Evolutionary conservation across 129 eudicot species (phyloP).

Genomic region (Ambrosia artemisiifolia): DNA sequence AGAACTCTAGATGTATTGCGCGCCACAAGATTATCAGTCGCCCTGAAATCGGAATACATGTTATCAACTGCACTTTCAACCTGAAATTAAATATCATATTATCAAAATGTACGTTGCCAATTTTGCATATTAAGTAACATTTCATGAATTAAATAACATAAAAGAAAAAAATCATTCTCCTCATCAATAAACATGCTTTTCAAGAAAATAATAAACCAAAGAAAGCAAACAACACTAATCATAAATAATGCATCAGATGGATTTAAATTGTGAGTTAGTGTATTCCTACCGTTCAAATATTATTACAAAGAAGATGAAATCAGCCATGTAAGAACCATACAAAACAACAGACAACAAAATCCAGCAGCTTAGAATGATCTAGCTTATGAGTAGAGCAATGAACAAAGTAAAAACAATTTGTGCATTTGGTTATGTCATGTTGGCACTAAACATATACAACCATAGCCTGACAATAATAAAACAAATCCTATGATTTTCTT

Average conservation of each 20-base stretch:
- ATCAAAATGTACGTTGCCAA: background rate
- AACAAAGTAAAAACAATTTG: background rate
- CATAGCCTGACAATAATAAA: conserved; percentile 12
- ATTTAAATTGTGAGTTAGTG: no score
- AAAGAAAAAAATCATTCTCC: background rate
- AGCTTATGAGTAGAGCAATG: no score
- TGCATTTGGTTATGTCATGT: background rate
- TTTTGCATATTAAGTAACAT: background rate
- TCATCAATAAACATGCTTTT: no score
- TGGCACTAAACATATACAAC: background rate
- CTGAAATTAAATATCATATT: conserved; percentile 23
- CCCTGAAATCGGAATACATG: conserved; percentile 66
- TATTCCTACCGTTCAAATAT: no score
- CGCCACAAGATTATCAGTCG: conserved; percentile 83
- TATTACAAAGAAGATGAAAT: no score
- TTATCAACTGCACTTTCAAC: conserved; percentile 79
- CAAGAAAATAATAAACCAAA: no score
- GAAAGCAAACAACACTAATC: no score
- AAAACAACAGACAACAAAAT: no score
- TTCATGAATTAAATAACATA: background rate
- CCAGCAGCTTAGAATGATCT: no score
- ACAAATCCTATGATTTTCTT: background rate
- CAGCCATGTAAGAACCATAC: no score
- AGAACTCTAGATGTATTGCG: conserved; percentile 79
- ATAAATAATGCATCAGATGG: no score